These are phyloP conservation scores for Carpinus fangiana DNA, from an alignment of 306 rosid species.

Conservation along the genomic window DNA sequence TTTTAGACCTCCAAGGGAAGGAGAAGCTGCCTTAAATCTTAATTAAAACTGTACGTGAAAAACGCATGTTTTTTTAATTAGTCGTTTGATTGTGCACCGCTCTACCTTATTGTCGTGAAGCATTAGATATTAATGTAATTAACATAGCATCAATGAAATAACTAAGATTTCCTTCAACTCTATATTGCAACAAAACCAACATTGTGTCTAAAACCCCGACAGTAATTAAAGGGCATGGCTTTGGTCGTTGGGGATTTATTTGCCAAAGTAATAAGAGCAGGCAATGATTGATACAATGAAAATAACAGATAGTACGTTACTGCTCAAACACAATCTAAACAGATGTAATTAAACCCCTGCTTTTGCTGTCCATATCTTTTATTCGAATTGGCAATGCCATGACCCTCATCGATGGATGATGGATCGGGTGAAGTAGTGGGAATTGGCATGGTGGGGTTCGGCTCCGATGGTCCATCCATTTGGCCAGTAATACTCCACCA, in stretches of 20 bases:
- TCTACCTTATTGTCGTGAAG: not conserved
- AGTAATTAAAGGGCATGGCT: not conserved
- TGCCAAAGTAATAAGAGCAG: not conserved
- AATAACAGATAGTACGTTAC: not conserved
- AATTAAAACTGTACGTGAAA: conserved; percentile 12
- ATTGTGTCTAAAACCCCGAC: not conserved
- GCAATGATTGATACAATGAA: conserved; percentile 3
- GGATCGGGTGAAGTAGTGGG: conserved; percentile 1
- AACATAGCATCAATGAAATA: not conserved
- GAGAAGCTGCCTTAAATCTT: conserved; percentile 34
- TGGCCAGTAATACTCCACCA: conserved; percentile 35
- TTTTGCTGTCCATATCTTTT: not conserved
- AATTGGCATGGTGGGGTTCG: conserved; percentile 36
- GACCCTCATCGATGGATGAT: conserved; percentile 18
- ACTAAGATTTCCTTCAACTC: not conserved
- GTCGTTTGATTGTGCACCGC: not conserved
- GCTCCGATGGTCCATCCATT: conserved; percentile 28
- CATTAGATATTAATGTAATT: not conserved
- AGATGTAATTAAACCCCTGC: not conserved
- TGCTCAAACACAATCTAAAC: not conserved
- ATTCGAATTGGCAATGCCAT: not conserved
- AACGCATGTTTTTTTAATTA: no score
- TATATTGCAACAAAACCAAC: not conserved
- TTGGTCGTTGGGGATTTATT: not conserved
- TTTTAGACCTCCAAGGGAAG: conserved; percentile 22